phyloP scores from a whole-genome alignment of 2,329 filamentous ascomycete species.

The Cladosporium phlei region DNA sequence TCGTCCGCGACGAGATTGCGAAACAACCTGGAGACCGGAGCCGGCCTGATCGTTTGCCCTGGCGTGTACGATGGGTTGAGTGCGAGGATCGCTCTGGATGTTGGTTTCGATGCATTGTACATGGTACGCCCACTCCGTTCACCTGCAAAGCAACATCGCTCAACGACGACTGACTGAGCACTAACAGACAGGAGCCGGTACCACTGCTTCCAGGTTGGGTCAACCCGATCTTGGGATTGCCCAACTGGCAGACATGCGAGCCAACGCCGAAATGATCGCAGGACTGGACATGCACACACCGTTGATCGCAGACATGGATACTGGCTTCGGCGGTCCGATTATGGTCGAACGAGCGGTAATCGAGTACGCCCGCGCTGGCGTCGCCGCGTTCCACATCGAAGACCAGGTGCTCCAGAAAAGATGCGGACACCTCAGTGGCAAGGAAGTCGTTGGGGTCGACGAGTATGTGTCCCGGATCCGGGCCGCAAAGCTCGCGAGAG shows the following conservation, averaged over 20 bases:
- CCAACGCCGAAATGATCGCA: constrained; percentile 21
- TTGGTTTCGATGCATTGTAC: constrained; percentile 48
- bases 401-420: constrained; percentile 62
- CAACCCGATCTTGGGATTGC: constrained; percentile 22
- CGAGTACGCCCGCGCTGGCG: constrained; percentile 40
- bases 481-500: constrained; percentile 50
- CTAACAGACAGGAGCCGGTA: constrained; percentile 24
- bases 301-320: constrained; percentile 25
- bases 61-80: constrained; percentile 63
- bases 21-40: constrained; percentile 18
- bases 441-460: constrained; percentile 52
- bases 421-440: constrained; percentile 60
- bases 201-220: constrained; percentile 20
- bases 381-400: constrained; percentile 47
- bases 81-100: constrained; percentile 49
- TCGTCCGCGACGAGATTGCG: constrained; percentile 8
- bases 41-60: constrained; percentile 50
- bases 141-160: too few relatives aligned
- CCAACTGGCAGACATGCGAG: constrained; percentile 19
- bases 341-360: constrained; percentile 52
- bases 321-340: constrained; percentile 34
- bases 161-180: background rate
- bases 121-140: constrained; percentile 43
- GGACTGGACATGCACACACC: constrained; percentile 17
- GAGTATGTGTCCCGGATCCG: constrained; percentile 54